These are phyloP conservation scores for Lentinus polychrous DNA, from an alignment of 1,284 basidiomycete genomes.

Conservation along the genomic window DNA sequence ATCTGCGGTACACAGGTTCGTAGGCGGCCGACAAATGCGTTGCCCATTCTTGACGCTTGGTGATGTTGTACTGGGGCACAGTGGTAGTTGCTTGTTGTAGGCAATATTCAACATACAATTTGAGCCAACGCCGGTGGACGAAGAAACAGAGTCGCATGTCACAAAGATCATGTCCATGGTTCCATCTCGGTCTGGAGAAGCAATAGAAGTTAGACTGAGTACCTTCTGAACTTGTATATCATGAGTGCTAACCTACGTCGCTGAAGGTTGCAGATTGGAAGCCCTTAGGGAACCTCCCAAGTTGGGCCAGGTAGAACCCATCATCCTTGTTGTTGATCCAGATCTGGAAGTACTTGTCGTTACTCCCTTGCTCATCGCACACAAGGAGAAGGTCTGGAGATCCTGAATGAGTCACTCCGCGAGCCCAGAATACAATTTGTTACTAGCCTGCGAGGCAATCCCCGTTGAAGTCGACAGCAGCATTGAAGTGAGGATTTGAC, in stretches of 20 bases:
- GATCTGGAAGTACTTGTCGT: conserved; percentile 72
- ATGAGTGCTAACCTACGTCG: conserved; percentile 68
- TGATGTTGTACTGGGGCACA: conserved; percentile 59
- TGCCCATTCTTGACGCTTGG: conserved; percentile 42
- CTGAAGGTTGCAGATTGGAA: conserved; percentile 83
- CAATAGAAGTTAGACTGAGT: not conserved
- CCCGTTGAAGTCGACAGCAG: conserved; percentile 92
- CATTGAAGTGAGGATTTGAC: conserved; percentile 88
- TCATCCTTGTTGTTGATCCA: conserved; percentile 82
- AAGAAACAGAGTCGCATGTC: conserved; percentile 70
- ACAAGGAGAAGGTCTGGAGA: conserved; percentile 80
- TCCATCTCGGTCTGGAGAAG: conserved; percentile 78
- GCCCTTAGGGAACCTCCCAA: conserved; percentile 70
- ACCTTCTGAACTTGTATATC: not conserved
- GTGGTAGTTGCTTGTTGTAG: conserved; percentile 86
- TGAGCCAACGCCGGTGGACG: conserved; percentile 59
- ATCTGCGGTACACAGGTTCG: conserved; percentile 80
- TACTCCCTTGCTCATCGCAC: conserved; percentile 56
- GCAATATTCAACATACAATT: conserved; percentile 86
- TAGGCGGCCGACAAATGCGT: conserved; percentile 66
- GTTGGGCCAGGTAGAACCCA: conserved; percentile 68
- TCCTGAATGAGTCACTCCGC: not conserved
- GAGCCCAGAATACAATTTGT: not conserved
- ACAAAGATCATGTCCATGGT: conserved; percentile 94
- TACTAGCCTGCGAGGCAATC: conserved; percentile 85